Percentiles rank a stretch among this genome's conserved stretches.
These are phyloP conservation scores for Septoria petroselini DNA, from an alignment of 2,329 filamentous ascomycete genomes.

Conservation along the genomic window DNA sequence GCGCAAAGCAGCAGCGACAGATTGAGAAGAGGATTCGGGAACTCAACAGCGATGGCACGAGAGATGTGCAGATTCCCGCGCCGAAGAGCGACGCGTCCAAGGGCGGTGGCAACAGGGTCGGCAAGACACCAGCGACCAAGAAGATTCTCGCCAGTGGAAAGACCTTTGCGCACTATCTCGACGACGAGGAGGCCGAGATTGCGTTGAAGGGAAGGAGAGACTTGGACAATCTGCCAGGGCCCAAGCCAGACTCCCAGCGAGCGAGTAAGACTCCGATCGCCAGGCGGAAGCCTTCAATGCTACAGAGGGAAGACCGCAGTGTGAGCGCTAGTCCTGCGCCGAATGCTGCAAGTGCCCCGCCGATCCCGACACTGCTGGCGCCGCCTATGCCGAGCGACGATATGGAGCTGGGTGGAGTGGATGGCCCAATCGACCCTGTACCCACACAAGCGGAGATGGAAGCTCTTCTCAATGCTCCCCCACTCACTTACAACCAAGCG, in stretches of 20 bases:
- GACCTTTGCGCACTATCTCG: conserved; percentile 77
- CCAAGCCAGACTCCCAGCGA: conserved; percentile 25
- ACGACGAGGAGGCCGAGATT: conserved; percentile 68
- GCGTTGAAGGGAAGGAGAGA: conserved; percentile 37
- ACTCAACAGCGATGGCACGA: conserved; percentile 68
- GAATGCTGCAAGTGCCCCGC: conserved; percentile 2
- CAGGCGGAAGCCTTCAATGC: conserved; percentile 29
- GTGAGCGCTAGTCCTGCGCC: conserved; percentile 32
- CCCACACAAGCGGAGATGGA: conserved; percentile 55
- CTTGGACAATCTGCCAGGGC: conserved; percentile 19
- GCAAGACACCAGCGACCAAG: conserved; percentile 67
- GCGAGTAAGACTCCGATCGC: conserved; percentile 39
- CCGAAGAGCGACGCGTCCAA: conserved; percentile 50
- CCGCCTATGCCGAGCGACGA: conserved; percentile 35
- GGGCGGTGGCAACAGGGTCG: conserved; percentile 43
- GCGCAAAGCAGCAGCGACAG: conserved; percentile 78
- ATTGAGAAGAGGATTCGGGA: conserved; percentile 77
- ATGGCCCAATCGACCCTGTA: conserved; percentile 23
- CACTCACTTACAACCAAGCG: conserved; percentile 66
- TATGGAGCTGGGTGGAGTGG: conserved; percentile 43
- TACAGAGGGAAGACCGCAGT: conserved; percentile 29
- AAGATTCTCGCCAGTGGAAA: conserved; percentile 78
- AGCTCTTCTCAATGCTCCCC: conserved; percentile 60
- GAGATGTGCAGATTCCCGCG: conserved; percentile 62
- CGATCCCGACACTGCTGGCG: conserved; percentile 18